Conservation (phyloP, 2,329 filamentous ascomycete genomes). For the Aspergillus melleus region DNA sequence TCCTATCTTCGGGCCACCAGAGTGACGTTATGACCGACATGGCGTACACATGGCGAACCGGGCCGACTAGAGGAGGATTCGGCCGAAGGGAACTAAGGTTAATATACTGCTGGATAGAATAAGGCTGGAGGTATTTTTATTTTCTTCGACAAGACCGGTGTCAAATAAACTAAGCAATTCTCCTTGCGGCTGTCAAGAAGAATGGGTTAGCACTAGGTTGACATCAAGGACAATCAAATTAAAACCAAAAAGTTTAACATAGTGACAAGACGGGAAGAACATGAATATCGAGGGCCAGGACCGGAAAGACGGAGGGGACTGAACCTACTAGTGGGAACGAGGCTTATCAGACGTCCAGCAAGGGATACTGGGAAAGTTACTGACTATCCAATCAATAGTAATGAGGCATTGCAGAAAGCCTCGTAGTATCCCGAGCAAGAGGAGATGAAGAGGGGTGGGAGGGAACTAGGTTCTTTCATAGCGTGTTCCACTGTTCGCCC, state of each 20-base stretch:
- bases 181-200: neutral
- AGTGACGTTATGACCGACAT: slow-evolving; percentile 36
- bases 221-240: neutral
- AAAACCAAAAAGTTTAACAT: slow-evolving; percentile 9
- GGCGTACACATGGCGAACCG: slow-evolving; percentile 17
- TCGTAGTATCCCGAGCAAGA: neutral
- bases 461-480: neutral
- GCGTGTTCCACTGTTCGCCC: neutral
- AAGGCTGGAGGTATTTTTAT: neutral
- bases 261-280: neutral
- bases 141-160: neutral
- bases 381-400: slow-evolving; percentile 23
- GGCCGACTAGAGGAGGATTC: slow-evolving; percentile 2
- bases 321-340: slow-evolving; percentile 11
- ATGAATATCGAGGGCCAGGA: slow-evolving; percentile 5
- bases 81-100: slow-evolving; percentile 1
- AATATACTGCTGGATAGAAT: slow-evolving; percentile 9
- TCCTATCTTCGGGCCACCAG: slow-evolving; percentile 50
- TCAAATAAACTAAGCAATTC: neutral
- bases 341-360: slow-evolving; percentile 30
- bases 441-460: neutral
- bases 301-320: slow-evolving; percentile 1
- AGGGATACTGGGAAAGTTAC: slow-evolving; percentile 21
- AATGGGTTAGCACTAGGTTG: neutral
- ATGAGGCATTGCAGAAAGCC: neutral